Conservation (phyloP, 1,284 basidiomycete genomes). For the Puccinia triticina region DNA sequence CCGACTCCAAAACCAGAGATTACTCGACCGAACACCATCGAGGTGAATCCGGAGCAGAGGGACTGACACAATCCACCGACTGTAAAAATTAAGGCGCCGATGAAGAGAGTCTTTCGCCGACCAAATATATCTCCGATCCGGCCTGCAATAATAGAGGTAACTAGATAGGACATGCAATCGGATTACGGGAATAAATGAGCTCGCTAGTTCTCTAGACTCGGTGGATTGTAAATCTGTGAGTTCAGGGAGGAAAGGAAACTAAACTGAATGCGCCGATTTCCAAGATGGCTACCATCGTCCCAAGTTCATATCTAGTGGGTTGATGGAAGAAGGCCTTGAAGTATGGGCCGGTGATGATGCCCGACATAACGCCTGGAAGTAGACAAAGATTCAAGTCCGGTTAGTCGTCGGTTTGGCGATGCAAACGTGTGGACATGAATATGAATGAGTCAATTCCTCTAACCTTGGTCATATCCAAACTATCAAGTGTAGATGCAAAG, state of each 20-base stretch:
- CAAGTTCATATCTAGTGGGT: slow-evolving; percentile 67
- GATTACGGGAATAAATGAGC: slow-evolving; percentile 4
- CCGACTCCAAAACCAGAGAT: slow-evolving; percentile 92
- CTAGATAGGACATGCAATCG: slow-evolving; percentile 62
- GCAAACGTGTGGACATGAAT: background rate
- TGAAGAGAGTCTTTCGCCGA: slow-evolving; percentile 81
- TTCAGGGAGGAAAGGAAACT: slow-evolving; percentile 55
- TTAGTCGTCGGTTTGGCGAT: slow-evolving; percentile 55
- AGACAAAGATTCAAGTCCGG: slow-evolving; percentile 52
- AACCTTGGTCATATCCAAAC: slow-evolving; percentile 32
- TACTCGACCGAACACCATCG: slow-evolving; percentile 85
- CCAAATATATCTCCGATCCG: slow-evolving; percentile 84
- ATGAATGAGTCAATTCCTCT: background rate
- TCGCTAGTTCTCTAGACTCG: background rate
- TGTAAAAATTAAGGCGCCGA: slow-evolving; percentile 83
- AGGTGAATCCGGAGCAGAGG: slow-evolving; percentile 76
- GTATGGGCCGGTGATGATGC: slow-evolving; percentile 89
- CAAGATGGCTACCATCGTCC: slow-evolving; percentile 75
- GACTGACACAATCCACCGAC: slow-evolving; percentile 88
- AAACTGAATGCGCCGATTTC: slow-evolving; percentile 89
- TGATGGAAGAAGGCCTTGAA: slow-evolving; percentile 72
- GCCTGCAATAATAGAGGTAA: slow-evolving; percentile 86
- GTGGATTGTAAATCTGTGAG: background rate
- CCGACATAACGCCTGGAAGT: slow-evolving; percentile 74
- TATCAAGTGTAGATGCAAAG: background rate